These are phyloP conservation scores for Rhizopus arrhizus DNA, from an alignment of 371 early-diverging fungal species.

Conservation along the genomic window DNA sequence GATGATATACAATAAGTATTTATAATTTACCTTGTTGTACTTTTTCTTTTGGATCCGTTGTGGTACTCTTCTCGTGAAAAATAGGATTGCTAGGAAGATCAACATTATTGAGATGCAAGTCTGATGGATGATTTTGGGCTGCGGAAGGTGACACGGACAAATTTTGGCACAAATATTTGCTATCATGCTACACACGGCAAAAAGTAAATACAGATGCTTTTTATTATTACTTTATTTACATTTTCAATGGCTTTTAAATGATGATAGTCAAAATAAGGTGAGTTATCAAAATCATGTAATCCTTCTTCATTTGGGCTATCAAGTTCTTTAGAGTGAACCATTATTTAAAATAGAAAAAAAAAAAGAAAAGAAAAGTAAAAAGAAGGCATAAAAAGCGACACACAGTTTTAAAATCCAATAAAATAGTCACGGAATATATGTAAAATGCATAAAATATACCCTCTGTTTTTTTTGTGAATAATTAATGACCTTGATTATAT, in stretches of 20 bases:
- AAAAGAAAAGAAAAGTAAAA: not conserved
- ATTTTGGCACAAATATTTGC: constrained; percentile 48
- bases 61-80: not conserved
- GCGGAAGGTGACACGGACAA: constrained; percentile 21
- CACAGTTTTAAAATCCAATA: not conserved
- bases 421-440: not conserved
- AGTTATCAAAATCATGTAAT: constrained; percentile 27
- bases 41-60: not conserved
- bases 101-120: not conserved
- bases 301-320: constrained; percentile 26
- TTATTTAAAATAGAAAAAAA: not conserved
- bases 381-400: not conserved
- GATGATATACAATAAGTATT: no score
- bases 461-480: no score
- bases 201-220: not conserved
- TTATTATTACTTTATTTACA: constrained; percentile 23
- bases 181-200: constrained; percentile 37
- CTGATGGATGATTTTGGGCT: constrained; percentile 7
- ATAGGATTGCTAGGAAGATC: not conserved
- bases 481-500: constrained; percentile 50
- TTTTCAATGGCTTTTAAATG: constrained; percentile 45
- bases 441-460: not conserved
- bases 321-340: constrained; percentile 5
- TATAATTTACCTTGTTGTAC: not conserved
- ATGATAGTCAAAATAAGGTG: constrained; percentile 53